Evolutionary conservation across 371 early-diverging fungal species (phyloP), one percentile per base, ranked within the genome.

Genomic region (Syncephalastrum monosporum): DNA sequence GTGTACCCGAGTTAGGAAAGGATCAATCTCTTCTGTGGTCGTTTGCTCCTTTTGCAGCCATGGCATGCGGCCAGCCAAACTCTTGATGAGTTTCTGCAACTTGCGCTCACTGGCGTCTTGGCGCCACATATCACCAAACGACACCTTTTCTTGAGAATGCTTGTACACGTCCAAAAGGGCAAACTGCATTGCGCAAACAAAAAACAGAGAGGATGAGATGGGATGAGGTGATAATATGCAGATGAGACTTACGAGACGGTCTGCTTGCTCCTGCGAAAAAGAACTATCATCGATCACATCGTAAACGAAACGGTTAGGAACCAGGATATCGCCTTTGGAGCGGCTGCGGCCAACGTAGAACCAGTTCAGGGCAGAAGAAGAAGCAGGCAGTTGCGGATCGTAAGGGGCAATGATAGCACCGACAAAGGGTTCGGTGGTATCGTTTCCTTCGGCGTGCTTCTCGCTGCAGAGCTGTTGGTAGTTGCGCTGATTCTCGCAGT

Each of bases 341-440:
- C 71, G 69, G 15, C 54, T 45, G 6, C 38, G 38, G 25, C 66
- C 71, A 21, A 89, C 82, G 56, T 85, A 82, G 60, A 90, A 94
- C 93, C 93, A 94, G 60, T 91, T 94, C 57, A 92, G 83, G 13
- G 78, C 90, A 3, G 91, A 91, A 3, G 85, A 74, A 1, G 91
- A 82, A 1, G 86, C 87, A 6, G 90, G 90, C n/a, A 92, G 81
- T 27, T 84, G 72, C 1, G 90, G 89, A 66, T 92, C 91, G 56
- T 93, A 93, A 3, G 94, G 92, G 1, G 91, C 86, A 25, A 93
- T 86, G 56, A 94, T 94, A 12, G 92, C 94, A n/a, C 93, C 93
- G 2, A 94, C 89, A 82, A 94, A 94, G 0, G 94, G 94, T 50
- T 85, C 86, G 54, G 67, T 53, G 52, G 59, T 16, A 19, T 56